phyloP scores from a whole-genome alignment of 306 rosid species.

The Notholithocarpus densiflorus region DNA sequence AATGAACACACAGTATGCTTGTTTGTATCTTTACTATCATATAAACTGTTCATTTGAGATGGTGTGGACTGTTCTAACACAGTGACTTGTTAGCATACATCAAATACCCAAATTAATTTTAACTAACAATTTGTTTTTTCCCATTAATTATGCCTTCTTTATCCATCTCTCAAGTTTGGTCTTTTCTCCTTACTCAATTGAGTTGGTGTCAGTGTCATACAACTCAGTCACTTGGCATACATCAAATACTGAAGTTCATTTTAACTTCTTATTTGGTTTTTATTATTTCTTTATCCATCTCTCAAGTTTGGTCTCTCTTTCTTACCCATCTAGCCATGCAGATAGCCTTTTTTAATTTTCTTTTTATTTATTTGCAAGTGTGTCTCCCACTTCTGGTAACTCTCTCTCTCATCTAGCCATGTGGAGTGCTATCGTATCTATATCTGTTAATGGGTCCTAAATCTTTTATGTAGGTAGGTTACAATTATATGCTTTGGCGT shows the following conservation, averaged over 20 bases:
- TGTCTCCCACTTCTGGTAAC: neutral
- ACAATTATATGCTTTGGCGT: neutral
- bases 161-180: neutral
- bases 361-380: neutral
- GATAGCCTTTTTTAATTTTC: neutral
- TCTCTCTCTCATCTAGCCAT: neutral
- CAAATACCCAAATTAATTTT: neutral
- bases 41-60: neutral
- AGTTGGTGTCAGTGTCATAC: neutral
- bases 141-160: neutral
- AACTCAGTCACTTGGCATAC: neutral
- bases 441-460: neutral
- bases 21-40: neutral
- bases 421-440: neutral
- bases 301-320: neutral
- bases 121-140: neutral
- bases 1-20: neutral
- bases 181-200: neutral
- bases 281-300: neutral
- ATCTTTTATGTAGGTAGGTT: neutral
- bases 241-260: neutral
- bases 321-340: neutral
- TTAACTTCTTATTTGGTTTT: neutral
- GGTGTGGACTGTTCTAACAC: neutral
- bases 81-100: neutral